A percentile compares a stretch with the other conserved stretches of the same genome.
phyloP scores from a whole-genome alignment of 2,329 filamentous ascomycete genomes.

The Ophiosphaerella korrae region DNA sequence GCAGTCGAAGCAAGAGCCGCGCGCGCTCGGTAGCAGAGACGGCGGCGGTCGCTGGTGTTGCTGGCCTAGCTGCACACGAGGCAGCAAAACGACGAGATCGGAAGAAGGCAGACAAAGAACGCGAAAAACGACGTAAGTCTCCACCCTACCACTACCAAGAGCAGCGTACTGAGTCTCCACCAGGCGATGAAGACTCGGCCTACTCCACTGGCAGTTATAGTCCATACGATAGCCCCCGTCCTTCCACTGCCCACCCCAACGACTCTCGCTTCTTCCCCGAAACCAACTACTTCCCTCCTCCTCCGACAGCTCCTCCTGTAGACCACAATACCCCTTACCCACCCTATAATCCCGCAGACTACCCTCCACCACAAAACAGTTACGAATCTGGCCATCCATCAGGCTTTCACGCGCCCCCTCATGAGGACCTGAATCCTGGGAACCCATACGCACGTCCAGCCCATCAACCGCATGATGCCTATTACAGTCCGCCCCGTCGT shows the following conservation, averaged over 20 bases:
- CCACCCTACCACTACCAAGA: conserved; percentile 11
- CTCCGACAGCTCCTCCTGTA: conserved; percentile 43
- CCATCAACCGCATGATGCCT: conserved; percentile 16
- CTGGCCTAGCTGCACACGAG: conserved; percentile 63
- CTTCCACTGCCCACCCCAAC: conserved; percentile 39
- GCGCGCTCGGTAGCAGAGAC: conserved; percentile 59
- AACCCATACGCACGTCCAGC: conserved; percentile 34
- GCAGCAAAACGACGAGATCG: conserved; percentile 61
- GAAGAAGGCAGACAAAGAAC: conserved; percentile 59
- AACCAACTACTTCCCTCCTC: conserved; percentile 57
- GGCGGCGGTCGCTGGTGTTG: conserved; percentile 62
- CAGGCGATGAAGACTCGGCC: conserved; percentile 44
- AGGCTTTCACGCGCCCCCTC: conserved; percentile 34
- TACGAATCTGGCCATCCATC: conserved; percentile 36
- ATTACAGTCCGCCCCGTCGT: conserved; percentile 44
- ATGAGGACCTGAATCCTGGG: conserved; percentile 35
- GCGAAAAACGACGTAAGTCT: conserved; percentile 57
- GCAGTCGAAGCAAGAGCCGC: conserved; percentile 54
- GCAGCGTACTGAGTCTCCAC: conserved; percentile 21
- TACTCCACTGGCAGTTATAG: conserved; percentile 42
- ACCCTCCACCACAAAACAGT: conserved; percentile 38
- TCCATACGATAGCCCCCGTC: conserved; percentile 29
- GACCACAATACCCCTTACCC: conserved; percentile 34
- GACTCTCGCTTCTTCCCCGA: conserved; percentile 52
- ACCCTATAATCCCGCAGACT: conserved; percentile 53